Conservation (phyloP, 495 filamentous ascomycete species). For the Beverwykella pulmonaria region DNA sequence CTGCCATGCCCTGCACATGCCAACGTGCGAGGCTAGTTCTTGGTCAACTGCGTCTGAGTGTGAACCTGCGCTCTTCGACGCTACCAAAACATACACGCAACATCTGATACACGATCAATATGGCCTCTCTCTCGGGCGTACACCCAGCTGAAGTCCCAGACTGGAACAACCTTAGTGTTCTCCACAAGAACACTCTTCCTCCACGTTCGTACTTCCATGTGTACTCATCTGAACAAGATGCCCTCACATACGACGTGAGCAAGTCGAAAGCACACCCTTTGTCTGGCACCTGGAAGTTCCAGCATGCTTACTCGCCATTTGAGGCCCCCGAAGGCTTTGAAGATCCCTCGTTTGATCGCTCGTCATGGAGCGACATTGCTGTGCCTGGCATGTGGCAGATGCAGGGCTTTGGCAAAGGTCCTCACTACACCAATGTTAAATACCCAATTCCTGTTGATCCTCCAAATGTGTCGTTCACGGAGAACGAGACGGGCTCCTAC, state of each 20-base stretch:
- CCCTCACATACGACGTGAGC: slow-evolving; percentile 12
- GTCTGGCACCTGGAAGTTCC: slow-evolving; percentile 26
- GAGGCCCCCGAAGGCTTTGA: slow-evolving; percentile 16
- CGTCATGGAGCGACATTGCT: slow-evolving; percentile 55
- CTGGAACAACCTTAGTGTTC: slow-evolving; percentile 28
- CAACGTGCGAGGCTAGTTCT: slow-evolving; percentile 1
- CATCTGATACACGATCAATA: background rate
- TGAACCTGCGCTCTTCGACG: background rate
- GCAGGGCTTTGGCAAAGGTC: slow-evolving; percentile 61
- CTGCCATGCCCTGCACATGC: background rate
- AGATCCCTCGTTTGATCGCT: slow-evolving; percentile 31
- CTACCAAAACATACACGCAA: background rate
- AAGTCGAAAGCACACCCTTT: slow-evolving; percentile 14
- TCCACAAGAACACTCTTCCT: slow-evolving; percentile 29
- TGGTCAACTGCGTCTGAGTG: background rate
- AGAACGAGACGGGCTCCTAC: slow-evolving; percentile 67
- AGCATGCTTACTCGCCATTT: slow-evolving; percentile 17
- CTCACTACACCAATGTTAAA: slow-evolving; percentile 66
- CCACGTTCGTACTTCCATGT: slow-evolving; percentile 15
- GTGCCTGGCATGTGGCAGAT: slow-evolving; percentile 75
- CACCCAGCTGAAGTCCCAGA: slow-evolving; percentile 20
- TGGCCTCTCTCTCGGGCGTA: slow-evolving; percentile 3
- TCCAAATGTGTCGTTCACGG: slow-evolving; percentile 58
- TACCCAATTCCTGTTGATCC: slow-evolving; percentile 65
- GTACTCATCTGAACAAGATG: slow-evolving; percentile 9